These are phyloP conservation scores for Lecanicillium sp. DNA, from an alignment of 2,329 filamentous ascomycete genomes.

Conservation along the genomic window DNA sequence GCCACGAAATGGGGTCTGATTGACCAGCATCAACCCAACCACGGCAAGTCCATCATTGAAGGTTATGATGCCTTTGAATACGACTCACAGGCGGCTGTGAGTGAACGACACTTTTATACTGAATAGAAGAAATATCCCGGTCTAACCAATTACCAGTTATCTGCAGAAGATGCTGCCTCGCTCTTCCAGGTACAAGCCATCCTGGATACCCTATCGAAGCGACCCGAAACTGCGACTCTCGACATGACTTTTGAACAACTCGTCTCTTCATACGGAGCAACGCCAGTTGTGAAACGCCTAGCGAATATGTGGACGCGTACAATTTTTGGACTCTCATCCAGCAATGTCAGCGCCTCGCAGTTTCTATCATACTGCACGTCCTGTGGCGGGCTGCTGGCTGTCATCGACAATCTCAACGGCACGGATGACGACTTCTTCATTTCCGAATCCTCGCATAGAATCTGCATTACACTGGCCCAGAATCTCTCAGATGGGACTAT, in stretches of 20 bases:
- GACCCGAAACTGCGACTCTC: neutral
- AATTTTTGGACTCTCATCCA: conserved; percentile 20
- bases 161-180: neutral
- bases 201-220: conserved; percentile 1
- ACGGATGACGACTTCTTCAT: conserved; percentile 12
- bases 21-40: neutral
- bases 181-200: neutral
- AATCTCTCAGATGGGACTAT: conserved; percentile 16
- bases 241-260: conserved; percentile 19
- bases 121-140: neutral
- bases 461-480: conserved; percentile 15
- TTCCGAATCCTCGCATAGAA: neutral
- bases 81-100: neutral
- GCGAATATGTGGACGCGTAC: conserved; percentile 21
- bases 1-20: neutral
- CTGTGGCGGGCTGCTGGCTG: conserved; percentile 18
- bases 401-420: conserved; percentile 12
- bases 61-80: conserved; percentile 1
- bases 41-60: neutral
- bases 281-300: conserved; percentile 12
- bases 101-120: neutral
- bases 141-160: neutral
- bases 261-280: conserved; percentile 19
- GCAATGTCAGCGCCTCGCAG: conserved; percentile 17
- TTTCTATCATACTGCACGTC: conserved; percentile 21